phyloP scores from a whole-genome alignment of 495 filamentous ascomycete species.

The Penicillium silybi region DNA sequence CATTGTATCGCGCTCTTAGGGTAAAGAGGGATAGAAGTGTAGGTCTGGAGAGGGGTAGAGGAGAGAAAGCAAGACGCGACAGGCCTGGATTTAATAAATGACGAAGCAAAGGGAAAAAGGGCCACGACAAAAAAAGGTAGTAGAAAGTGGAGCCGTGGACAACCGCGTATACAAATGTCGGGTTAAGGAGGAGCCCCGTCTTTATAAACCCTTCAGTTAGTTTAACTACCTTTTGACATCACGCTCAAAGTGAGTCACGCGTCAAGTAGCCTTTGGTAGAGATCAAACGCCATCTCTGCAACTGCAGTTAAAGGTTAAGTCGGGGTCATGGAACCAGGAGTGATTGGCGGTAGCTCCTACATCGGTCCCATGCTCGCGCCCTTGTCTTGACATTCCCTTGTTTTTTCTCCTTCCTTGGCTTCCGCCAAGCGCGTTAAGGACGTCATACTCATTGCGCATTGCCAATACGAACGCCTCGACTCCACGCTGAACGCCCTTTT shows the following conservation, averaged over 20 bases:
- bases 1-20: slow-evolving; percentile 8
- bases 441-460: neutral
- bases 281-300: neutral
- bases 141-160: slow-evolving; percentile 28
- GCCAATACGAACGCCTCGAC: neutral
- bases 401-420: too few relatives aligned
- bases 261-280: neutral
- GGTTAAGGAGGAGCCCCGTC: slow-evolving; percentile 12
- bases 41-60: neutral
- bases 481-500: neutral
- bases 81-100: neutral
- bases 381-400: slow-evolving; percentile 28
- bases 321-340: neutral
- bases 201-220: slow-evolving; percentile 1
- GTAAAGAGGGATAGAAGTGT: neutral
- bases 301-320: neutral
- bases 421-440: neutral
- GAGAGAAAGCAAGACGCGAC: neutral
- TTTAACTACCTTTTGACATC: neutral
- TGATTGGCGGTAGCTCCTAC: slow-evolving; percentile 11
- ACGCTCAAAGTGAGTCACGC: neutral
- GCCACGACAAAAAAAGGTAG: slow-evolving; percentile 9
- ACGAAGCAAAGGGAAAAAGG: neutral
- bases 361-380: slow-evolving; percentile 17
- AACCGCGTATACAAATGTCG: slow-evolving; percentile 16